These are phyloP conservation scores for Ceratonia siliqua DNA, from an alignment of 306 rosid genomes.

Conservation along the genomic window DNA sequence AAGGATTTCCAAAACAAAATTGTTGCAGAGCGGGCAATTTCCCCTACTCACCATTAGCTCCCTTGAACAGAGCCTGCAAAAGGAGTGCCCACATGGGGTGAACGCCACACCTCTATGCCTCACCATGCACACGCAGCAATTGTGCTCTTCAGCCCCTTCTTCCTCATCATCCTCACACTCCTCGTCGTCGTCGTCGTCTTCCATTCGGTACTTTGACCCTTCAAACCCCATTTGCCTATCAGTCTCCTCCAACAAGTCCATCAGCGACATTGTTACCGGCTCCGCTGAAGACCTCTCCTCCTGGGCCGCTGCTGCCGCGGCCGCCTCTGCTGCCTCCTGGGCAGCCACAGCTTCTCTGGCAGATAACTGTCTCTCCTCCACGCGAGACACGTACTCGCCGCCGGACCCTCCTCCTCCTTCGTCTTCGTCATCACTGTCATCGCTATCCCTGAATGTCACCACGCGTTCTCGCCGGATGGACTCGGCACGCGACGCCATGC, in stretches of 20 bases:
- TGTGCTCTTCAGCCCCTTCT: constrained; percentile 44
- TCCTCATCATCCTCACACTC: constrained; percentile 21
- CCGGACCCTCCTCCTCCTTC: no score
- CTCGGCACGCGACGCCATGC: constrained; percentile 1
- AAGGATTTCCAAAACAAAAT: constrained; percentile 75
- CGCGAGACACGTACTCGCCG: no score
- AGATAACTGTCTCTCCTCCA: constrained; percentile 42
- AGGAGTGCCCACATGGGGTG: constrained; percentile 72
- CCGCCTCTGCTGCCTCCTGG: constrained; percentile 44
- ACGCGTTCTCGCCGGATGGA: constrained; percentile 32
- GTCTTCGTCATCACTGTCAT: constrained; percentile 16
- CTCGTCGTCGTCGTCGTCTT: constrained; percentile 21
- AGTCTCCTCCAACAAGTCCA: constrained; percentile 82
- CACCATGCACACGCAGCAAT: constrained; percentile 85
- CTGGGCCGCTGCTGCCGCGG: constrained; percentile 11
- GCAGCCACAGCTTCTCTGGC: constrained; percentile 46
- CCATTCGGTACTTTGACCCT: constrained; percentile 47
- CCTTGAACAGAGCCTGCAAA: constrained; percentile 85
- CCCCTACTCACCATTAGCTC: constrained; percentile 75
- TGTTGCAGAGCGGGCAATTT: constrained; percentile 78
- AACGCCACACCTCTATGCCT: constrained; percentile 70
- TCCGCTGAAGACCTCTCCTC: neutral
- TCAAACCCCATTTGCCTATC: constrained; percentile 69
- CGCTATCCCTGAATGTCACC: constrained; percentile 28
- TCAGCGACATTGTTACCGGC: constrained; percentile 70